Base-by-base conservation (phyloP, 148 eudicot genomes). In the Amaranthus cruentus region DNA sequence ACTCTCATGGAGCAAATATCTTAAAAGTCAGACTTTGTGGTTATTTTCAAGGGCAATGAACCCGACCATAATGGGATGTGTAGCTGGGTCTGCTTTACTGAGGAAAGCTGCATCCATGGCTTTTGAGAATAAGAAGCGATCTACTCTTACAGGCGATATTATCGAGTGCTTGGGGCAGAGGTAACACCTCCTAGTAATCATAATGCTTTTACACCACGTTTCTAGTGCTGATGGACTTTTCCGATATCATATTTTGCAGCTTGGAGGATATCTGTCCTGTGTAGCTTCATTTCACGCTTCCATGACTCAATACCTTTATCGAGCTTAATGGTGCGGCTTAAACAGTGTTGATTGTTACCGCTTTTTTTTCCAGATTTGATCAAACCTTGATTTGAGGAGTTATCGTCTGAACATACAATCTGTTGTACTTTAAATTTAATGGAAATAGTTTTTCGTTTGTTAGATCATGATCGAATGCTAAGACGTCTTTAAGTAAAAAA, bases 151-250 rank as follows among this genome's bases (percentile, higher is more conserved):
- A 4, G 80, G 74, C 49, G 97, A 95, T 77, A 95, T 91, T 62
- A 95, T 91, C 10, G 92, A 91, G 79, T 86, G 81, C 84, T 82
- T 95, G 83, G 96, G 97, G 65, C 81, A 74, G 78, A 91, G 97
- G 98, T 95, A 18, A 15, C 44, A 9, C 6, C 47, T 48, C 18
- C 63, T 13, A 38, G 71, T 12, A 6, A 38, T 52, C 69, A 11
- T 53, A 13, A 10, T 59, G 42, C 9, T 28, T 53, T 5, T 77
- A 52, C 58, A 53, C 13, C 14, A 3, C 4, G 14, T 10, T 51
- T 38, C 43, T n/a, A 49, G 48, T 7, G 43, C 28, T 42, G 15
- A 38, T 9, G 7, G n/a, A 48, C 13, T 49, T 46, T 52, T 28
- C 13, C 18, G 6, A 61, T 56, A 12, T 49, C 48, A 53, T 71